Conservation (phyloP, 805 yeast species). For the Yarrowia sp. region DNA sequence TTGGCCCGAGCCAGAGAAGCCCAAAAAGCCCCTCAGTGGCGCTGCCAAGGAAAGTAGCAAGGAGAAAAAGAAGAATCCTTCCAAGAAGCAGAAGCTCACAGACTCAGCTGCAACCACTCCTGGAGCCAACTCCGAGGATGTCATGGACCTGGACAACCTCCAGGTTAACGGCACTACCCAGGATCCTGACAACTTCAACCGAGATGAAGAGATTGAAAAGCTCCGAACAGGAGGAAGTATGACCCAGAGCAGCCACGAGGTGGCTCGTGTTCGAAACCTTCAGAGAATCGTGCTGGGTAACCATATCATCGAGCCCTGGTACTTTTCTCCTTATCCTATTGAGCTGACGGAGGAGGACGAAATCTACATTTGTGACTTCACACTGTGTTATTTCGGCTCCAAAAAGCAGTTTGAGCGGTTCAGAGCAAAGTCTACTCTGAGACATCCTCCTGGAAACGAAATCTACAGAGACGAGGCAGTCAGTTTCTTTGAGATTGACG, state of each 20-base stretch:
- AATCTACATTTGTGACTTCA: conserved; percentile 86
- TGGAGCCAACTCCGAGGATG: conserved; percentile 46
- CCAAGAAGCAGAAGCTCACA: conserved; percentile 30
- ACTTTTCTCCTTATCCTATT: conserved; percentile 93
- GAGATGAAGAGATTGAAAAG: conserved; percentile 91
- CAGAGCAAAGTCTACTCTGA: conserved; percentile 77
- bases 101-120: conserved; percentile 29
- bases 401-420: conserved; percentile 89
- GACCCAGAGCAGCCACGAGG: conserved; percentile 83
- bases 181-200: conserved; percentile 66
- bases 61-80: conserved; percentile 30
- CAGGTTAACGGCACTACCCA: conserved; percentile 69
- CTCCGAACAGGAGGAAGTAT: conserved; percentile 94
- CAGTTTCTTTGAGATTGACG: conserved; percentile 96
- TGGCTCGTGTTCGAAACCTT: conserved; percentile 85
- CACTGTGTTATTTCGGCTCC: conserved; percentile 84
- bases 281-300: conserved; percentile 78
- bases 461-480: conserved; percentile 90
- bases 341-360: conserved; percentile 91
- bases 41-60: conserved; percentile 34
- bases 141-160: conserved; percentile 78
- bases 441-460: conserved; percentile 98
- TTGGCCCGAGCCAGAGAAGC: conserved; percentile 59
- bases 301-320: conserved; percentile 96
- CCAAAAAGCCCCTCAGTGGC: conserved; percentile 41